Conservation (phyloP, 306 rosid genomes). For the Malus sieversii region DNA sequence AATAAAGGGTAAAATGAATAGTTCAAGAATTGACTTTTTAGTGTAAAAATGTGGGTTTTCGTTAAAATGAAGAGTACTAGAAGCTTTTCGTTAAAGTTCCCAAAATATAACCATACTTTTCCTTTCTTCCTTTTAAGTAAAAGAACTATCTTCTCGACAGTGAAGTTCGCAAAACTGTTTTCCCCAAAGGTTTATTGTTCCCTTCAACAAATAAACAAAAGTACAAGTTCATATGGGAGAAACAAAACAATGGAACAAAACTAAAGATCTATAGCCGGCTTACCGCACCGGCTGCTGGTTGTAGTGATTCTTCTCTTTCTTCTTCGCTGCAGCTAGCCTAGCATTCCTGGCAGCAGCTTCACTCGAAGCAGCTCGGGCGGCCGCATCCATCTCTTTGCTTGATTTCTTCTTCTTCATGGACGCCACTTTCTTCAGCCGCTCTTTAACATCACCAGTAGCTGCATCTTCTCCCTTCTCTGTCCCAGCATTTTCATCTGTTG, state of each 20-base stretch:
- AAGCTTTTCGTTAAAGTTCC: too few relatives aligned
- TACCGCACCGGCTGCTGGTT: constrained; percentile 78
- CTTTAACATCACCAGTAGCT: constrained; percentile 54
- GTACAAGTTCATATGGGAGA: constrained; percentile 40
- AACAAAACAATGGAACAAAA: constrained; percentile 15
- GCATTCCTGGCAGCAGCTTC: constrained; percentile 78
- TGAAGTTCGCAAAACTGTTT: constrained; percentile 21
- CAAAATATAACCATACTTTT: constrained; percentile 5
- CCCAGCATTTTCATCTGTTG: constrained; percentile 30
- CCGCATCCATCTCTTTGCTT: constrained; percentile 68
- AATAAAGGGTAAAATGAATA: too few relatives aligned
- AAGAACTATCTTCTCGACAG: constrained; percentile 13
- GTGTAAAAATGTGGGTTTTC: too few relatives aligned
- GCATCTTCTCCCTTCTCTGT: constrained; percentile 44
- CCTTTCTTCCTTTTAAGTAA: constrained; percentile 8
- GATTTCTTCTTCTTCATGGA: constrained; percentile 70
- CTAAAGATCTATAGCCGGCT: constrained; percentile 20
- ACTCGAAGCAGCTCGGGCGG: constrained; percentile 63
- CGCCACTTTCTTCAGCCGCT: constrained; percentile 63
- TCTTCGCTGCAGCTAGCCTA: constrained; percentile 63
- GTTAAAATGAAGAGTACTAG: too few relatives aligned
- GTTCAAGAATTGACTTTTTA: too few relatives aligned
- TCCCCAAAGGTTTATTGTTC: constrained; percentile 37
- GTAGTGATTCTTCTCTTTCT: constrained; percentile 67
- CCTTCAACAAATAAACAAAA: constrained; percentile 35